phyloP scores from a whole-genome alignment of 768 basidiomycete species.

The Candolleomyces efflorescens region DNA sequence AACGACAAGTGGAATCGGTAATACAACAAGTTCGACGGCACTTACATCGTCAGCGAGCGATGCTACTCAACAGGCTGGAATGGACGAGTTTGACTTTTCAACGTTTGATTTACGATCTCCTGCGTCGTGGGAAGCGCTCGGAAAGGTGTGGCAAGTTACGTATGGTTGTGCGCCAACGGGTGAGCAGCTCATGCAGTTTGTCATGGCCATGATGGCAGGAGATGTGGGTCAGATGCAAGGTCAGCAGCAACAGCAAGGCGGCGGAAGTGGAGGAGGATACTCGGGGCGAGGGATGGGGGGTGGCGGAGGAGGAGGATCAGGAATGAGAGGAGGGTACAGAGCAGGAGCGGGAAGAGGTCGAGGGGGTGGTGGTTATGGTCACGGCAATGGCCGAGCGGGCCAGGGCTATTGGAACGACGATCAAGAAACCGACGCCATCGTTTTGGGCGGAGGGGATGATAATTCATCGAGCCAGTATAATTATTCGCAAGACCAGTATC shows the following conservation, averaged over 20 bases:
- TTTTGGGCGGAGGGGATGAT: constrained; percentile 47
- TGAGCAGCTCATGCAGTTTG: constrained; percentile 74
- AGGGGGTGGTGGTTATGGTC: constrained; percentile 29
- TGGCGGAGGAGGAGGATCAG: constrained; percentile 28
- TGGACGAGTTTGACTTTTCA: constrained; percentile 66
- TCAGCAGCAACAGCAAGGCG: constrained; percentile 14
- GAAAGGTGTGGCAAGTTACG: constrained; percentile 71
- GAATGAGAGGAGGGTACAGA: constrained; percentile 29
- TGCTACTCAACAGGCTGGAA: constrained; percentile 34
- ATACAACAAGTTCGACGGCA: constrained; percentile 32
- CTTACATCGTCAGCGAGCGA: no score
- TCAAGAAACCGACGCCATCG: constrained; percentile 52
- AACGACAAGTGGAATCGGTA: constrained; percentile 26
- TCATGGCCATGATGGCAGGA: constrained; percentile 35
- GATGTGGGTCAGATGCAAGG: neutral
- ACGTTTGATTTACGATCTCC: constrained; percentile 73
- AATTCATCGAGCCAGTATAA: constrained; percentile 13
- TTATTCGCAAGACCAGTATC: constrained; percentile 5
- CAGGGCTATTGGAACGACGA: constrained; percentile 31
- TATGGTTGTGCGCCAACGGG: constrained; percentile 66
- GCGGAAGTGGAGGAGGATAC: neutral
- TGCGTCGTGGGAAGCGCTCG: constrained; percentile 76
- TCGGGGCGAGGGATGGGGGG: neutral
- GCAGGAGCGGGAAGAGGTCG: constrained; percentile 37
- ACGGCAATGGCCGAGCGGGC: constrained; percentile 45